Percentiles rank a stretch among this genome's conserved stretches.
Conservation (phyloP, 2,329 filamentous ascomycete genomes). For the Talaromyces islandicus region DNA sequence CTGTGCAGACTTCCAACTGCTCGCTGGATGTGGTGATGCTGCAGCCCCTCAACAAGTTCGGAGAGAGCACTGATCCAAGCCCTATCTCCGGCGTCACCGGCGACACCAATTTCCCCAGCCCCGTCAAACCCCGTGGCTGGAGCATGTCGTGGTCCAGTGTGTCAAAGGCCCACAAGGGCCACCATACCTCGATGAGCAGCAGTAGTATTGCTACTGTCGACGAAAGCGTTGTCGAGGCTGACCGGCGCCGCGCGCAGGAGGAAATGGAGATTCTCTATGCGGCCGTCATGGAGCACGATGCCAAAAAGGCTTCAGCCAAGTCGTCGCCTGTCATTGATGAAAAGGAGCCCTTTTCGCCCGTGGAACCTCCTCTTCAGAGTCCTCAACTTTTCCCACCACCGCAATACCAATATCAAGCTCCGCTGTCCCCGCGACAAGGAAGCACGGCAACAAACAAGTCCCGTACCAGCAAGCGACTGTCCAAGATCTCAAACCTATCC, state of each 20-base stretch:
- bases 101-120: constrained; percentile 26
- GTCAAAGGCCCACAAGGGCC: constrained; percentile 23
- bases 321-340: constrained; percentile 18
- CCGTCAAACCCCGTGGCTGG: constrained; percentile 30
- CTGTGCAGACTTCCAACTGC: constrained; percentile 47
- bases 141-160: constrained; percentile 34
- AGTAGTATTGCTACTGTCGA: constrained; percentile 69
- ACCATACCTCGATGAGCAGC: constrained; percentile 40
- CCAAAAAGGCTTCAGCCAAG: constrained; percentile 33
- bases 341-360: constrained; percentile 17
- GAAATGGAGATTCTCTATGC: constrained; percentile 89
- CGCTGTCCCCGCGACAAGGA: constrained; percentile 7
- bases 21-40: constrained; percentile 54
- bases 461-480: constrained; percentile 30
- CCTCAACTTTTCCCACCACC: constrained; percentile 4
- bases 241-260: constrained; percentile 68
- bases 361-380: constrained; percentile 18
- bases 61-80: constrained; percentile 26
- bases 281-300: constrained; percentile 84
- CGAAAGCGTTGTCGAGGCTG: constrained; percentile 65
- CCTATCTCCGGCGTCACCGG: constrained; percentile 25
- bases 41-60: constrained; percentile 31
- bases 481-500: constrained; percentile 34
- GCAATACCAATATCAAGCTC: constrained; percentile 6
- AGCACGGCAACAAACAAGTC: constrained; percentile 17